Conservation (phyloP, 2,329 filamentous ascomycete genomes). For the Chrysosphaeria jannelii region DNA sequence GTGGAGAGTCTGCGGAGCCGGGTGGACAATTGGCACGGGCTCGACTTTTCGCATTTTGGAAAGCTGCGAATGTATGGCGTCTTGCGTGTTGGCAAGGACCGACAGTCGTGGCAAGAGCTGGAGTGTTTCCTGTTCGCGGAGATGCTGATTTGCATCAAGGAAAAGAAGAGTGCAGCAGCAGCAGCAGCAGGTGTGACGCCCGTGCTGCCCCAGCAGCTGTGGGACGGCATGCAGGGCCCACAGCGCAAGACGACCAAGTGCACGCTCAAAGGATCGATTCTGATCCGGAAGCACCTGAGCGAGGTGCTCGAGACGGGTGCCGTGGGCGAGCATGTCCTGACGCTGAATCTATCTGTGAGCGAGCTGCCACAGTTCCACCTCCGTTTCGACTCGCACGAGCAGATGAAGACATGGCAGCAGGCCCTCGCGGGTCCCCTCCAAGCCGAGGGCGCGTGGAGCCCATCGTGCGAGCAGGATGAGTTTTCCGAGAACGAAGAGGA, state of each 20-base stretch:
- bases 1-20: conserved; percentile 58
- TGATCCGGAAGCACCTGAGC: conserved; percentile 94
- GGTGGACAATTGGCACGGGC: conserved; percentile 96
- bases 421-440: conserved; percentile 35
- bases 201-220: conserved; percentile 19
- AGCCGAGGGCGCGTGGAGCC: too few species aligned
- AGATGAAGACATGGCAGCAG: conserved; percentile 75
- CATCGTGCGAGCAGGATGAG: conserved; percentile 52
- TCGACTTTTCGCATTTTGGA: conserved; percentile 82
- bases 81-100: conserved; percentile 83
- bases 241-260: conserved; percentile 41
- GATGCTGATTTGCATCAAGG: conserved; percentile 98
- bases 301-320: conserved; percentile 44
- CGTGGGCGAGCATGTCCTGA: conserved; percentile 56
- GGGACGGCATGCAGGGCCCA: conserved; percentile 22
- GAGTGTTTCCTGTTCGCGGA: conserved; percentile 93
- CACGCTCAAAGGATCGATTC: conserved; percentile 84
- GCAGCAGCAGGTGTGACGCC: conserved; percentile 9
- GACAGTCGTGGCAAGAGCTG: conserved; percentile 85
- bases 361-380: conserved; percentile 89
- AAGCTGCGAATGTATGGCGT: conserved; percentile 73
- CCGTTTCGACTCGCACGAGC: conserved; percentile 53
- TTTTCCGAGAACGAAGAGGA: conserved; percentile 69
- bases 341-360: conserved; percentile 64
- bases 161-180: conserved; percentile 38